A percentile compares a stretch with the other conserved stretches of the same genome.
Conservation (phyloP, 495 filamentous ascomycete species). For the Aspergillus biplanus region DNA sequence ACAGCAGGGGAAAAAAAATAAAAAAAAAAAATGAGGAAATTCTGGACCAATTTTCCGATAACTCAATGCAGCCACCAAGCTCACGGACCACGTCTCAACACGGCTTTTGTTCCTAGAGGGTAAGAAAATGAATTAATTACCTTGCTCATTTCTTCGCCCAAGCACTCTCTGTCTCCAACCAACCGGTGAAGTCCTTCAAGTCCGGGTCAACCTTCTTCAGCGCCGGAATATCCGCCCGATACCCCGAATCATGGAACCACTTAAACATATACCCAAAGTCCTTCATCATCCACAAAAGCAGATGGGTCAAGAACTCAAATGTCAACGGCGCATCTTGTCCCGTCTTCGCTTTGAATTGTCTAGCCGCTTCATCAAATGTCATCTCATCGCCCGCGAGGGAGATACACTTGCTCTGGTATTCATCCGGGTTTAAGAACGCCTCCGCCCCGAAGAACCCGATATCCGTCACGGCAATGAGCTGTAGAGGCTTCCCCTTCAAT, state of each 20-base stretch:
- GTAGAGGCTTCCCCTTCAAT: slow-evolving; percentile 55
- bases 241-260: slow-evolving; percentile 67
- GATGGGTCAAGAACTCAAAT: slow-evolving; percentile 43
- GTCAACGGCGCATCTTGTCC: slow-evolving; percentile 55
- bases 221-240: slow-evolving; percentile 58
- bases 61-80: no score
- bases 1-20: no score
- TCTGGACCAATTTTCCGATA: no score
- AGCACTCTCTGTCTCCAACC: slow-evolving; percentile 62
- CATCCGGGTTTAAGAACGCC: slow-evolving; percentile 56
- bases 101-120: no score
- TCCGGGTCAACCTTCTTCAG: slow-evolving; percentile 53
- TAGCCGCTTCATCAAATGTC: slow-evolving; percentile 51
- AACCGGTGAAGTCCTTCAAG: slow-evolving; percentile 61
- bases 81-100: no score
- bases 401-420: slow-evolving; percentile 49
- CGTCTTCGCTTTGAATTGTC: slow-evolving; percentile 52
- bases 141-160: slow-evolving; percentile 27
- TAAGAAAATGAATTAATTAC: not conserved
- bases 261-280: slow-evolving; percentile 65
- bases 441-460: slow-evolving; percentile 68
- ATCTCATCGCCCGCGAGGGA: slow-evolving; percentile 65
- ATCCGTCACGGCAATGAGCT: slow-evolving; percentile 60
- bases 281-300: slow-evolving; percentile 48
- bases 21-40: no score